Percentiles rank a stretch among this genome's conserved stretches.
Conservation (phyloP, 2,329 filamentous ascomycete genomes). For the Colletotrichum camelliae region DNA sequence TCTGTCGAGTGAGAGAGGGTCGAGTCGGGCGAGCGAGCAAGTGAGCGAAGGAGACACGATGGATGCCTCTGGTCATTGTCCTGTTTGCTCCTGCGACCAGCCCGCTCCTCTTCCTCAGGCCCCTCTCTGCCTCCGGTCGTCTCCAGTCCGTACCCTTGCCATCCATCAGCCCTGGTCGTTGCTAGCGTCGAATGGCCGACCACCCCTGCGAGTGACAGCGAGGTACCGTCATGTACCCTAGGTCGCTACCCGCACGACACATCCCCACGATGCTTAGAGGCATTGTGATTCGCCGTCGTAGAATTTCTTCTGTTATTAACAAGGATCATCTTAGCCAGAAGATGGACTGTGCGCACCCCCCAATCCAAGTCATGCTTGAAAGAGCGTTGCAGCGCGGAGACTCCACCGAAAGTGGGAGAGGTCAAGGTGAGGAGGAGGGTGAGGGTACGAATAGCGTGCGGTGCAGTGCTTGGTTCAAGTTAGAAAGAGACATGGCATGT, state of each 20-base stretch:
- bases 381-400: constrained; percentile 9
- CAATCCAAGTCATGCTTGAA: constrained; percentile 5
- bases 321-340: neutral
- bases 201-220: neutral
- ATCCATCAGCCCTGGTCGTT: constrained; percentile 17
- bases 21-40: neutral
- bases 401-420: neutral
- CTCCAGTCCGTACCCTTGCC: neutral
- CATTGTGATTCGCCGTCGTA: constrained; percentile 9
- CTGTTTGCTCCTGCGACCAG: neutral
- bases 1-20: neutral
- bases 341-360: constrained; percentile 13
- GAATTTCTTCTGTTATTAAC: constrained; percentile 5
- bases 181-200: constrained; percentile 8
- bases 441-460: neutral
- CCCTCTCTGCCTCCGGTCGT: neutral
- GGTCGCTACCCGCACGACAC: neutral
- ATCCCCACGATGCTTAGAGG: neutral
- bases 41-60: neutral
- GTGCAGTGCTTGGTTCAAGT: neutral
- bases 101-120: neutral
- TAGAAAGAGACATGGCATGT: neutral
- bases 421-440: neutral
- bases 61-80: neutral
- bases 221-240: constrained; percentile 9